Evolutionary conservation across 2,329 filamentous ascomycete genomes (phyloP).

Genomic region (Drechslera avenae): DNA sequence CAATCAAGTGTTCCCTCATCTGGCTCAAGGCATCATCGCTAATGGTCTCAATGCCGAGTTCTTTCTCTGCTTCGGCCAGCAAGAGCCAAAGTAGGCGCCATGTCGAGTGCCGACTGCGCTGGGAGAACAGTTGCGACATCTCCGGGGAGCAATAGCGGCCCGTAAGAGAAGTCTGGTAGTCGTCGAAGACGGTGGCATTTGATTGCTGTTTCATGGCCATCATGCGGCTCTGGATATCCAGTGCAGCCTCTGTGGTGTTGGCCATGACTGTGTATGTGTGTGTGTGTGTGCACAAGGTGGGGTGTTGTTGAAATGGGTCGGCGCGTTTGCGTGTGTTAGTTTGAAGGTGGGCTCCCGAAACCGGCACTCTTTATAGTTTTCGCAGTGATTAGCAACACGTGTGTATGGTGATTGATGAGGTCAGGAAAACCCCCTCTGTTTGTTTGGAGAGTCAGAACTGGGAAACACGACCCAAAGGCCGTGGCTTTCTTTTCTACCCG

Average conservation of each 20-base stretch:
- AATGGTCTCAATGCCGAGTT: slow-evolving; percentile 75
- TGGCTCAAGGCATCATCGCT: slow-evolving; percentile 63
- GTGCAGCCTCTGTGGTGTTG: slow-evolving; percentile 23
- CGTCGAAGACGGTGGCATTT: slow-evolving; percentile 29
- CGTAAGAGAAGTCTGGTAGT: slow-evolving; percentile 36
- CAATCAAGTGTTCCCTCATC: slow-evolving; percentile 52
- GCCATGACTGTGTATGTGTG: slow-evolving; percentile 23
- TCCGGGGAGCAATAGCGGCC: slow-evolving; percentile 68
- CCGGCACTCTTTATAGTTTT: not conserved
- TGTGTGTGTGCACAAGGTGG: not conserved
- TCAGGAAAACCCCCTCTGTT: too few relatives aligned
- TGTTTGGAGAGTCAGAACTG: not conserved
- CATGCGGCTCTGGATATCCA: slow-evolving; percentile 33
- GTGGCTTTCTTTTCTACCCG: slow-evolving; percentile 26
- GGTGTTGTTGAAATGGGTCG: not conserved
- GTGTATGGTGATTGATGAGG: not conserved
- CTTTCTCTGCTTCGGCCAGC: slow-evolving; percentile 81
- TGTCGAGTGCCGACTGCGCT: slow-evolving; percentile 73
- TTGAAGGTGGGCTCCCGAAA: slow-evolving; percentile 12
- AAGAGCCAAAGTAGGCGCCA: slow-evolving; percentile 87
- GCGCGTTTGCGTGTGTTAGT: slow-evolving; percentile 5
- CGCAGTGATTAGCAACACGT: not conserved
- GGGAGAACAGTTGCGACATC: slow-evolving; percentile 73
- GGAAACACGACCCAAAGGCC: slow-evolving; percentile 6
- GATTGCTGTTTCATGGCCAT: slow-evolving; percentile 27